These are phyloP conservation scores for Xylariales sp. DNA, from an alignment of 2,329 filamentous ascomycete genomes.

Conservation along the genomic window DNA sequence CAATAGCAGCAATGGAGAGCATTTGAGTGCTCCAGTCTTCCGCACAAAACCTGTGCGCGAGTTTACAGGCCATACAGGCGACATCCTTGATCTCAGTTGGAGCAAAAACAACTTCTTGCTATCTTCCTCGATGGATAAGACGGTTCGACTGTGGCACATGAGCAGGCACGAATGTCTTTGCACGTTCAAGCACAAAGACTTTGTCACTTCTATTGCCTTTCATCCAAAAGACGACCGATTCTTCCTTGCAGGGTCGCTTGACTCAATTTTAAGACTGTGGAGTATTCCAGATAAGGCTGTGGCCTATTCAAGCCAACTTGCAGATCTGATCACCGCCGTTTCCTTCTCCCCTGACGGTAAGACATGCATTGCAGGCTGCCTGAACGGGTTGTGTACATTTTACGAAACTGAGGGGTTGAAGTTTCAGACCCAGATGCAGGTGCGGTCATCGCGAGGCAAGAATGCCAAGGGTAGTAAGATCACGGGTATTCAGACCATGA, in stretches of 20 bases:
- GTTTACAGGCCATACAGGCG: conserved; percentile 77
- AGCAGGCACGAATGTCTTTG: conserved; percentile 81
- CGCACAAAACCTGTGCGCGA: conserved; percentile 71
- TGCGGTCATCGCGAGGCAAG: conserved; percentile 86
- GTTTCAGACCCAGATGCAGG: conserved; percentile 79
- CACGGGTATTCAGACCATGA: conserved; percentile 80
- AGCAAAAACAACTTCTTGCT: conserved; percentile 98
- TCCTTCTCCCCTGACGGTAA: conserved; percentile 91
- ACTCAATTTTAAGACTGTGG: conserved; percentile 85
- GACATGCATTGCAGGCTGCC: conserved; percentile 79
- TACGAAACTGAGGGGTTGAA: conserved; percentile 91
- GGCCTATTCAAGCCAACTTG: conserved; percentile 70
- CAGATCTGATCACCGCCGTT: conserved; percentile 90
- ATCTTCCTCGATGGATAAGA: conserved; percentile 97
- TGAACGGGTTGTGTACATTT: conserved; percentile 82
- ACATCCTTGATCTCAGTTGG: conserved; percentile 90
- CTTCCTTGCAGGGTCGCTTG: conserved; percentile 89
- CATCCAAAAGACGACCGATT: conserved; percentile 94
- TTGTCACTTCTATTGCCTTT: conserved; percentile 91
- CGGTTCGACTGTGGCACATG: conserved; percentile 89
- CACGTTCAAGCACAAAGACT: conserved; percentile 90
- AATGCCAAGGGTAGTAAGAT: conserved; percentile 98
- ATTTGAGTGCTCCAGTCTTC: conserved; percentile 87
- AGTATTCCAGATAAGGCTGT: conserved; percentile 96
- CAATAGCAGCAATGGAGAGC: conserved; percentile 48